Percentiles rank a stretch among this genome's conserved stretches.
These are phyloP conservation scores for Mortierella sp. DNA, from an alignment of 371 early-diverging fungal species.

Conservation along the genomic window DNA sequence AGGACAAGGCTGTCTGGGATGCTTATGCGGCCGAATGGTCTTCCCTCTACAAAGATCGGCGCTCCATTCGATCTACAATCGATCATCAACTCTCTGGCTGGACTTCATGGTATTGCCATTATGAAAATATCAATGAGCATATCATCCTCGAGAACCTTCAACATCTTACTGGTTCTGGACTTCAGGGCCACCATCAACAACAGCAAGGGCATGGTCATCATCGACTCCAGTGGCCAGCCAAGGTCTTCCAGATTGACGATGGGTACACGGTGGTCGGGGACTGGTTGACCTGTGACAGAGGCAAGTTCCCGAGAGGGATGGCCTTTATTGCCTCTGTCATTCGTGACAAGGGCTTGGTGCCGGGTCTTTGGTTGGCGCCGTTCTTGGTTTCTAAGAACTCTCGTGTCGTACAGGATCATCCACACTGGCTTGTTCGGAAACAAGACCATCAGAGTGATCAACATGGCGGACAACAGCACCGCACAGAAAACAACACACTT, in stretches of 20 bases:
- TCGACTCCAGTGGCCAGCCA: conserved; percentile 57
- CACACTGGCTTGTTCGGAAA: conserved; percentile 65
- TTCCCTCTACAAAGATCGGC: conserved; percentile 32
- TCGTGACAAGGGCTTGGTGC: conserved; percentile 57
- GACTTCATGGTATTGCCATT: conserved; percentile 72
- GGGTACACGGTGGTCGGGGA: conserved; percentile 72
- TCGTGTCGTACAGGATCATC: conserved; percentile 61
- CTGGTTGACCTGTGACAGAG: conserved; percentile 62
- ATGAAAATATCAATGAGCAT: conserved; percentile 65
- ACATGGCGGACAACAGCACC: not conserved
- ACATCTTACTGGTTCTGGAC: conserved; percentile 53
- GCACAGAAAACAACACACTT: not conserved
- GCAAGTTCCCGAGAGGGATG: conserved; percentile 67
- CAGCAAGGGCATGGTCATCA: not conserved
- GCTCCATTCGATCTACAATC: conserved; percentile 1
- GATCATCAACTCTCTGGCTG: conserved; percentile 63
- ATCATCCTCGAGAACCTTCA: conserved; percentile 61
- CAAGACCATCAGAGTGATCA: conserved; percentile 9
- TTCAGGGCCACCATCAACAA: not conserved
- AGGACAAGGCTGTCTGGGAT: conserved; percentile 62
- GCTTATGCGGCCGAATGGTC: conserved; percentile 57
- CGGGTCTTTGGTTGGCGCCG: conserved; percentile 74
- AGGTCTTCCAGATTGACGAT: conserved; percentile 72
- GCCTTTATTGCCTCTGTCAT: conserved; percentile 57
- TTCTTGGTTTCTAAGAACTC: conserved; percentile 64